Evolutionary conservation across 1,139 yeast genomes (phyloP), one percentile per base, ranked within the genome.

Genomic region (Geotrichum armillariae): DNA sequence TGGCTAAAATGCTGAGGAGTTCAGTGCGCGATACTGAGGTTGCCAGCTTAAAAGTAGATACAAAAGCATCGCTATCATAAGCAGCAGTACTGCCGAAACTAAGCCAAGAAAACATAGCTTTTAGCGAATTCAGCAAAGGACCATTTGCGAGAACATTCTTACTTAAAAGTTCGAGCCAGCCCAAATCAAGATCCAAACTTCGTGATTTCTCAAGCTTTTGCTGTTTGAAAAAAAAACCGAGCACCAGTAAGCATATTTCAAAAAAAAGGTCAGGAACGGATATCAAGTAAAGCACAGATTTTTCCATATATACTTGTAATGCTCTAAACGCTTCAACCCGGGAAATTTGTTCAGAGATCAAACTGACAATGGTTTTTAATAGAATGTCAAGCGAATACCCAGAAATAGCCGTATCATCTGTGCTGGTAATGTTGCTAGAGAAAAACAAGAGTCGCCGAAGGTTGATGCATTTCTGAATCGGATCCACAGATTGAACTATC

Each of bases 381-480:
- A 49, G 12, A 4, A 44, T 43, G 9, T 45, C 36, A 11, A 34
- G 14, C 14, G 47, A 8, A 34, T 44, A 44, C 7, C 44, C 46
- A 14, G 35, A 39, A 14, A 45, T 20, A 31, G 34, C 12, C 5
- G 16, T n/a, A 11, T 25, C 29, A 4, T 31, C 33, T 1, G n/a
- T 22, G 6, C 25, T 14, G n/a, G 22, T 5, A 17, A 20, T 37
- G 7, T 37, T 45, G 22, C 47, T 38, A 14, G 52, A 38, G 21
- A 49, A 35, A 38, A 39, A 49, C n/a, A 49, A 8, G 11, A 49
- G 39, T 18, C 52, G 32, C 23, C 52, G 42, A 12, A 49, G 27
- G 14, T 49, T 44, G 23, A 49, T 49, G 16, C 48, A 42, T 40
- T 49, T 43, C 34, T 49, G 52, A 40, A 39, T 49, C 9, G 48